These are phyloP conservation scores for Claviceps fusiformis DNA, from an alignment of 2,329 filamentous ascomycete genomes.

Conservation along the genomic window DNA sequence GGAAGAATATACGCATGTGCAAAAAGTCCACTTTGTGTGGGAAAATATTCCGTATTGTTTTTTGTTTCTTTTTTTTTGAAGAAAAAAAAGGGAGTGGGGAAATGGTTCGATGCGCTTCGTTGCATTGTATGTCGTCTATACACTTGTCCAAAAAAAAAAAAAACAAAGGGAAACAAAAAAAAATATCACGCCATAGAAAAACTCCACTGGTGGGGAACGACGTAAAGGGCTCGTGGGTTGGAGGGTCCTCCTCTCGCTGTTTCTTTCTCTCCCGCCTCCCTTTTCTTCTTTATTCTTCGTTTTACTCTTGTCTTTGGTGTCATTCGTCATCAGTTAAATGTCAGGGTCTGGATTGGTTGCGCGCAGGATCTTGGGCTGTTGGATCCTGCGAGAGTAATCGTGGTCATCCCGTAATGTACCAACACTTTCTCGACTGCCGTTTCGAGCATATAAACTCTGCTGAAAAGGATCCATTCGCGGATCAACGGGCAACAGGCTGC, in stretches of 20 bases:
- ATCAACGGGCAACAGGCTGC: constrained; percentile 43
- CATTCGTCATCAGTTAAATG: not conserved
- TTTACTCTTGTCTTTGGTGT: not conserved
- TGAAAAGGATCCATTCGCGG: constrained; percentile 50
- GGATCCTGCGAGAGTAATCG: constrained; percentile 50
- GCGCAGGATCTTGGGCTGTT: constrained; percentile 42
- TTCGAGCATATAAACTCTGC: constrained; percentile 41
- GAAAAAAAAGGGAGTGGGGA: constrained; percentile 10
- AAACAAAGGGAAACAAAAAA: too few relatives aligned
- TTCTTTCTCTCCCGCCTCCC: too few relatives aligned
- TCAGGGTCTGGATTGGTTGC: constrained; percentile 48
- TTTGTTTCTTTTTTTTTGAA: not conserved
- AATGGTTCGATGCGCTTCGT: constrained; percentile 21
- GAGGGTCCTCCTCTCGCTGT: too few relatives aligned
- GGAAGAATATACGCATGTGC: constrained; percentile 10
- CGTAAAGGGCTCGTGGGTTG: not conserved
- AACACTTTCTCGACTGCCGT: constrained; percentile 48
- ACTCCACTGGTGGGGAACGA: not conserved
- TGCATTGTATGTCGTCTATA: constrained; percentile 12
- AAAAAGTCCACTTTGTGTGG: not conserved
- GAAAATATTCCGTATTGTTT: not conserved
- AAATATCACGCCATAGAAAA: not conserved
- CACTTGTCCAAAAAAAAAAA: constrained; percentile 11
- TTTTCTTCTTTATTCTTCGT: too few relatives aligned
- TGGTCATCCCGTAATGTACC: constrained; percentile 51